These are phyloP conservation scores for Leucocoprinus birnbaumii DNA, from an alignment of 768 basidiomycete genomes.

Conservation along the genomic window DNA sequence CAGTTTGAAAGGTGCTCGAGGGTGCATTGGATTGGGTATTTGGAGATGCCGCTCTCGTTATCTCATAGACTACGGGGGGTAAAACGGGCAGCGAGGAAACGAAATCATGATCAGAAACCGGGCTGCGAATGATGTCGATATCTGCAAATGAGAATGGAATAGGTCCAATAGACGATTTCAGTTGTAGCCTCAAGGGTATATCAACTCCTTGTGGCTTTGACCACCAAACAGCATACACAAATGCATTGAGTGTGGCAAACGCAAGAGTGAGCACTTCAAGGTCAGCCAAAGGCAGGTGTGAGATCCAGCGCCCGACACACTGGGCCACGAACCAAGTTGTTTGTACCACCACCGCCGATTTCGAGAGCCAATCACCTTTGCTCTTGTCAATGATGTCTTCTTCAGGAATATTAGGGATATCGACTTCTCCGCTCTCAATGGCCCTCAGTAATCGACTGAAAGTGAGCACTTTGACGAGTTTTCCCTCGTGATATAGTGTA, in stretches of 20 bases:
- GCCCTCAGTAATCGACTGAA: conserved; percentile 3
- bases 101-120: too few relatives aligned
- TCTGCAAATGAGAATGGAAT: too few relatives aligned
- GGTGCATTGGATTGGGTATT: too few relatives aligned
- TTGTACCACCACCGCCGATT: conserved; percentile 19
- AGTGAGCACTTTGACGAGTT: conserved; percentile 1
- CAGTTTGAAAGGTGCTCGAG: too few relatives aligned
- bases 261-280: not conserved
- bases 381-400: conserved; percentile 16
- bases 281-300: not conserved
- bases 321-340: conserved; percentile 19
- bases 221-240: not conserved
- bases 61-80: too few relatives aligned
- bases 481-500: conserved; percentile 2
- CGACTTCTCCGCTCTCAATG: not conserved
- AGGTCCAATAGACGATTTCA: too few relatives aligned
- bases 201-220: not conserved
- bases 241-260: not conserved
- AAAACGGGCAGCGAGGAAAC: too few relatives aligned
- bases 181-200: not conserved
- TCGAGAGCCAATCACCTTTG: conserved; percentile 22
- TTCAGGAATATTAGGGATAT: not conserved
- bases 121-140: too few relatives aligned
- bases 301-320: conserved; percentile 26
- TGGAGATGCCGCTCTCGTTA: too few relatives aligned